Conservation (phyloP, 2,329 filamentous ascomycete genomes). For the Scedosporium aurantiacum region DNA sequence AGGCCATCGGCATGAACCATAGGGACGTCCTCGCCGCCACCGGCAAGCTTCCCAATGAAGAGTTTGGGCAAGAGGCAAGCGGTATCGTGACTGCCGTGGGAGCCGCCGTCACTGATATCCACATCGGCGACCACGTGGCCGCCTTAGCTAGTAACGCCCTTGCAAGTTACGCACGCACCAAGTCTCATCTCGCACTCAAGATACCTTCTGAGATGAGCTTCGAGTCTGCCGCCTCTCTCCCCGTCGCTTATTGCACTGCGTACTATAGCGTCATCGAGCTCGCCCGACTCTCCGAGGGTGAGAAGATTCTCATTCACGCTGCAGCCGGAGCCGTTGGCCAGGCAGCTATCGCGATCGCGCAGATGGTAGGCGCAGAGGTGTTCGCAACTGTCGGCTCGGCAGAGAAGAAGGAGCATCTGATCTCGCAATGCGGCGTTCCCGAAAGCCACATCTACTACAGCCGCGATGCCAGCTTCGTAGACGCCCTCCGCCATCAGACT, state of each 20-base stretch:
- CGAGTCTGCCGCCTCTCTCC: constrained; percentile 26
- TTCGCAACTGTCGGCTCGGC: constrained; percentile 29
- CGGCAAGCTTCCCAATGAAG: constrained; percentile 23
- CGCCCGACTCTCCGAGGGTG: constrained; percentile 24
- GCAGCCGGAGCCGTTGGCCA: constrained; percentile 28
- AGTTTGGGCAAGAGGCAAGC: constrained; percentile 28
- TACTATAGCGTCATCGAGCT: constrained; percentile 27
- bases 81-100: constrained; percentile 21
- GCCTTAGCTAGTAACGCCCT: constrained; percentile 23
- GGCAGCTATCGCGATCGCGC: constrained; percentile 26
- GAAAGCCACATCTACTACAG: constrained; percentile 19
- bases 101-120: constrained; percentile 24
- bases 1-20: constrained; percentile 32
- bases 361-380: constrained; percentile 26
- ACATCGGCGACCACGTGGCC: constrained; percentile 66
- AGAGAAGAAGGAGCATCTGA: constrained; percentile 28
- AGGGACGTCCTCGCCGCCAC: constrained; percentile 33
- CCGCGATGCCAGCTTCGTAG: constrained; percentile 14
- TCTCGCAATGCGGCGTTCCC: constrained; percentile 24
- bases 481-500: constrained; percentile 16
- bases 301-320: constrained; percentile 28
- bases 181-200: constrained; percentile 21
- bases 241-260: constrained; percentile 29
- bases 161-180: constrained; percentile 21
- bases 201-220: constrained; percentile 27